These are phyloP conservation scores for Crucihimalaya himalaica DNA, from an alignment of 345 rosid genomes.

Conservation along the genomic window DNA sequence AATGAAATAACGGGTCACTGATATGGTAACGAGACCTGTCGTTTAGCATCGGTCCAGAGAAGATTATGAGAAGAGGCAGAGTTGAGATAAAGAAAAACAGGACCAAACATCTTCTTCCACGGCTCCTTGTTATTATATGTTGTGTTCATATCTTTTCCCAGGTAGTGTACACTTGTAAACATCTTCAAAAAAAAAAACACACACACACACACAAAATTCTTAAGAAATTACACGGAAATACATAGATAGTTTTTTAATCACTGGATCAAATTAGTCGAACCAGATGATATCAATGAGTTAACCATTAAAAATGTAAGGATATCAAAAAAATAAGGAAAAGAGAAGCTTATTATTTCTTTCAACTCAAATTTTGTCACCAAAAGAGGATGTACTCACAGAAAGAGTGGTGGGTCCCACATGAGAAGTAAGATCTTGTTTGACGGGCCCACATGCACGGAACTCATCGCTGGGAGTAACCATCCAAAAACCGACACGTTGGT, in stretches of 20 bases:
- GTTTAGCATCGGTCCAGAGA: conserved; percentile 84
- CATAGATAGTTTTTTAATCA: too few relatives aligned
- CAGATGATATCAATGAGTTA: too few relatives aligned
- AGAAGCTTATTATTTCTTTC: too few relatives aligned
- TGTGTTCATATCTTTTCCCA: conserved; percentile 64
- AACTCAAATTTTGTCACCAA: too few relatives aligned
- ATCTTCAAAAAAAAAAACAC: conserved; percentile 45
- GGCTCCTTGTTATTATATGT: conserved; percentile 51
- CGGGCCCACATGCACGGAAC: conserved; percentile 67
- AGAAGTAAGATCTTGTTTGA: conserved; percentile 84
- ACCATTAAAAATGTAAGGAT: too few relatives aligned
- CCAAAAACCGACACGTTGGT: conserved; percentile 76
- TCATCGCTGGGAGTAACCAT: conserved; percentile 82
- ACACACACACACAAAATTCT: not conserved
- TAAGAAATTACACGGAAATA: not conserved
- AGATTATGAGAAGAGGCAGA: conserved; percentile 38
- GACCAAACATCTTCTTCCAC: conserved; percentile 89
- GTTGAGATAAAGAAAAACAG: conserved; percentile 75
- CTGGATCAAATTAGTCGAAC: too few relatives aligned
- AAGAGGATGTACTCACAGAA: conserved; percentile 46
- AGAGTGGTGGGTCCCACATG: conserved; percentile 76
- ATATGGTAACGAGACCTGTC: conserved; percentile 48
- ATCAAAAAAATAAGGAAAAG: too few relatives aligned
- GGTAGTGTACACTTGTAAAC: conserved; percentile 85
- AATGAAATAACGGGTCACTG: not conserved